phyloP scores from a whole-genome alignment of 192 early-diverging fungal genomes.

The Umbelopsis vinacea region DNA sequence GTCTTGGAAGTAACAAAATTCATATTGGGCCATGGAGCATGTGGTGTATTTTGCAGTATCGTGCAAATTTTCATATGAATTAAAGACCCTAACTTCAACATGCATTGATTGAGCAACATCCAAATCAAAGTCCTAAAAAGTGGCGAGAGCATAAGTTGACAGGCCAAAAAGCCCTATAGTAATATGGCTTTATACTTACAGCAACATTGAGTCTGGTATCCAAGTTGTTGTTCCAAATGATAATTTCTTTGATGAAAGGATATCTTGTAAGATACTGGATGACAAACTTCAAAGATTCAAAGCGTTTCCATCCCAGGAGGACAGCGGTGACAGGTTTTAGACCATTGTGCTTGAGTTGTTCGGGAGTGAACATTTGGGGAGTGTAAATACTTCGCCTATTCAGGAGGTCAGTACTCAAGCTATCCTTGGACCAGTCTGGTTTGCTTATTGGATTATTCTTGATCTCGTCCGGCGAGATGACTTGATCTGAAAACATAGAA shows the following conservation, averaged over 20 bases:
- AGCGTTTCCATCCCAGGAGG: slow-evolving; percentile 38
- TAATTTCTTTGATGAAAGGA: slow-evolving; percentile 59
- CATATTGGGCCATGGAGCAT: slow-evolving; percentile 54
- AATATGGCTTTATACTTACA: slow-evolving; percentile 9
- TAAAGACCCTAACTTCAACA: slow-evolving; percentile 44
- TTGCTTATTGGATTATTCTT: slow-evolving; percentile 6
- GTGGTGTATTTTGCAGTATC: slow-evolving; percentile 59
- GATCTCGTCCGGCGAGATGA: slow-evolving; percentile 21
- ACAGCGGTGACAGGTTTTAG: slow-evolving; percentile 52
- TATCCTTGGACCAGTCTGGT: slow-evolving; percentile 4
- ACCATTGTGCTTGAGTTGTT: slow-evolving; percentile 18
- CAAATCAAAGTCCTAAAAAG: slow-evolving; percentile 36
- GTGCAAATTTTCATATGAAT: slow-evolving; percentile 53
- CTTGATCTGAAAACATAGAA: slow-evolving; percentile 8
- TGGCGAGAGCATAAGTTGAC: no score
- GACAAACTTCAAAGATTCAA: slow-evolving; percentile 40
- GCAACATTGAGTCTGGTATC: slow-evolving; percentile 17
- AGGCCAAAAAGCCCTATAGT: not conserved
- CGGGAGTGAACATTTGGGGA: slow-evolving; percentile 24
- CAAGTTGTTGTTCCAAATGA: slow-evolving; percentile 55
- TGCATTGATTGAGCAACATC: slow-evolving; percentile 22
- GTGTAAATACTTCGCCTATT: slow-evolving; percentile 21
- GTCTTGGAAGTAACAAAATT: slow-evolving; percentile 64
- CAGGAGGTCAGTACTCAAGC: not conserved
- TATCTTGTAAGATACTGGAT: slow-evolving; percentile 55